Evolutionary conservation across 2,329 filamentous ascomycete species (phyloP), one percentile per base, ranked within the genome.

Genomic region (Neofusicoccum parvum): DNA sequence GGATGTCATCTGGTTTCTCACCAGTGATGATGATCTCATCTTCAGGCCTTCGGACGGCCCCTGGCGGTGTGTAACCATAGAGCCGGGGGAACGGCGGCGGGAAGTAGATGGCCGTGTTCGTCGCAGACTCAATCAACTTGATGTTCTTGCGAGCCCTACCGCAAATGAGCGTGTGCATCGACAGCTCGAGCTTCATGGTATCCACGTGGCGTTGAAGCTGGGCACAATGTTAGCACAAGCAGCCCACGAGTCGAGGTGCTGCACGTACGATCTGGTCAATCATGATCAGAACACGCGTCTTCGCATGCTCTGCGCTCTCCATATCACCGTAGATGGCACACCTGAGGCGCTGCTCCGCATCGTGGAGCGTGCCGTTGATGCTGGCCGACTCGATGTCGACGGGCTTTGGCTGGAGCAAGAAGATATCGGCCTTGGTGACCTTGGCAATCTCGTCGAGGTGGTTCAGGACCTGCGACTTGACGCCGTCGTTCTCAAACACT

Each of bases 21-120:
- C 95, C 95, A 3, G 95, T 98, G 74, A 99, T 97, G 78, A 95
- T 96, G 67, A 99, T 92, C 74, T 97, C 91, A 74, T 93, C 89
- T 39, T 94, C 90, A 62, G 93, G 92, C 70, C 95, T 89, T 66
- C 92, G 88, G 65, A 88, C 88, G 20, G 93, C 93, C 69, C 91
- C 92, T 7, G 88, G 88, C 1, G 94, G 94, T 62, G 89, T 92
- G 77, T 97, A 99, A 67, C 92, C 91, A 75, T 95, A 97, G 69
- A 97, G 89, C 66, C 90, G 89, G 14, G 94, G 94, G 76, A 98
- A 98, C 0, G 94, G 91, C 7, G 94, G 93, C 34, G 95, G 95
- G 75, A 99, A 98, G 81, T 99, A 99, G 72, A 99, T 98, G 69
- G 95, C 94, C 9, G 95, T 98, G 72, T 94, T 92, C 14, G 95